Evolutionary conservation across 495 filamentous ascomycete genomes (phyloP).

Genomic region (Opeltia flavorubescens): DNA sequence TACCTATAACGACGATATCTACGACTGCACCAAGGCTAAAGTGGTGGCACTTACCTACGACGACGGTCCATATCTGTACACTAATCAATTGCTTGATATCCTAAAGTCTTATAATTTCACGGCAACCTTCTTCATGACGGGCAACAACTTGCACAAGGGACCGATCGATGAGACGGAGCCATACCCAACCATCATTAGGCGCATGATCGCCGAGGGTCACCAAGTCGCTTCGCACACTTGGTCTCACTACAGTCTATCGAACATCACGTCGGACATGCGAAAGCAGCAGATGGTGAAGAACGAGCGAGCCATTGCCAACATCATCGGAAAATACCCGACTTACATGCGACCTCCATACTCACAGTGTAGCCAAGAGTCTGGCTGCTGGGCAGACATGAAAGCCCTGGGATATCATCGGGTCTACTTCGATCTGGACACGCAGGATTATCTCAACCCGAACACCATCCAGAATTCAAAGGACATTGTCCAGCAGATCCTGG

Average conservation of each 20-base stretch:
- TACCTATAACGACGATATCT: constrained; percentile 48
- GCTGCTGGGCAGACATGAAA: constrained; percentile 46
- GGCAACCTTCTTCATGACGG: constrained; percentile 70
- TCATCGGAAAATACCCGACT: constrained; percentile 67
- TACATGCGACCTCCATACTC: constrained; percentile 82
- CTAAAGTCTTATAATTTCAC: constrained; percentile 51
- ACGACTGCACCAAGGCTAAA: constrained; percentile 46
- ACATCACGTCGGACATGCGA: constrained; percentile 39
- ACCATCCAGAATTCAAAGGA: constrained; percentile 60
- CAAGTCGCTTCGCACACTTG: constrained; percentile 78
- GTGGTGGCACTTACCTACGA: constrained; percentile 67
- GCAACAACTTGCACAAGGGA: constrained; percentile 61
- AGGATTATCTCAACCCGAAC: constrained; percentile 54
- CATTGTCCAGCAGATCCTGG: constrained; percentile 19
- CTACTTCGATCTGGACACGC: constrained; percentile 69
- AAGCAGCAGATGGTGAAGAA: constrained; percentile 60
- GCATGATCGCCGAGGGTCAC: constrained; percentile 58
- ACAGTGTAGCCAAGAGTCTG: constrained; percentile 42
- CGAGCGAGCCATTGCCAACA: constrained; percentile 65
- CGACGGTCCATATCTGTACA: constrained; percentile 62
- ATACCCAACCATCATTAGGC: constrained; percentile 49
- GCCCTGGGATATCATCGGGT: constrained; percentile 60
- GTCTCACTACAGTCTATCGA: constrained; percentile 62
- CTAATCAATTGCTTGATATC: constrained; percentile 52
- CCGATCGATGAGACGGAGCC: constrained; percentile 46